phyloP scores from a whole-genome alignment of 306 rosid genomes.

The Quercus cerris region DNA sequence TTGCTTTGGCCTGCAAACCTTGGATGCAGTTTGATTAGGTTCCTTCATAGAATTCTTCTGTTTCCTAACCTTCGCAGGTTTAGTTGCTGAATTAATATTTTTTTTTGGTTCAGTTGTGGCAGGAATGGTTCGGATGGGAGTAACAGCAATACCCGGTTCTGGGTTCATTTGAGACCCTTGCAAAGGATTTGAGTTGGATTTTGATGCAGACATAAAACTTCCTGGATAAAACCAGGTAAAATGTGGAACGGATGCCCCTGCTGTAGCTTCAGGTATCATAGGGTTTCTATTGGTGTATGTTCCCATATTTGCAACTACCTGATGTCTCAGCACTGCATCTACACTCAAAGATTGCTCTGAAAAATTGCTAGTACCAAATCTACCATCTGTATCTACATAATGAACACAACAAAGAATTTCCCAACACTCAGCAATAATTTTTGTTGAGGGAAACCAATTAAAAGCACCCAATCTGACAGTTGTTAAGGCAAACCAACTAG shows the following conservation, averaged over 20 bases:
- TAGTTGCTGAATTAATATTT: background rate
- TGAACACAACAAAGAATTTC: background rate
- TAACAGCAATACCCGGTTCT: constrained; percentile 6
- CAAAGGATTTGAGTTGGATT: constrained; percentile 1
- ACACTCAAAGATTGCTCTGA: background rate
- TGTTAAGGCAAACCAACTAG: background rate
- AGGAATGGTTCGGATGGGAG: constrained; percentile 1
- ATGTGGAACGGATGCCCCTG: constrained; percentile 18
- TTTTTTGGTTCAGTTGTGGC: background rate
- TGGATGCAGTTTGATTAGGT: background rate
- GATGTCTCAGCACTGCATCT: constrained; percentile 8
- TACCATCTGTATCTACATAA: background rate
- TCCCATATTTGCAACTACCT: constrained; percentile 3
- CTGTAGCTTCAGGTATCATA: constrained; percentile 2
- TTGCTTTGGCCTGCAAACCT: constrained; percentile 13
- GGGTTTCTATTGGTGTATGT: constrained; percentile 17
- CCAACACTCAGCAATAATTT: background rate
- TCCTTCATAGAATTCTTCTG: background rate
- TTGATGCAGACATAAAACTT: constrained; percentile 6
- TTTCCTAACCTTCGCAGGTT: constrained; percentile 1
- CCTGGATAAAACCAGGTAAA: constrained; percentile 20
- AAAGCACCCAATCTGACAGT: background rate
- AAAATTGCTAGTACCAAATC: background rate
- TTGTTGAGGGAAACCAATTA: background rate
- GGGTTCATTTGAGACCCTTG: constrained; percentile 3